phyloP scores from a whole-genome alignment of 345 rosid genomes.

The Ricinus communis region DNA sequence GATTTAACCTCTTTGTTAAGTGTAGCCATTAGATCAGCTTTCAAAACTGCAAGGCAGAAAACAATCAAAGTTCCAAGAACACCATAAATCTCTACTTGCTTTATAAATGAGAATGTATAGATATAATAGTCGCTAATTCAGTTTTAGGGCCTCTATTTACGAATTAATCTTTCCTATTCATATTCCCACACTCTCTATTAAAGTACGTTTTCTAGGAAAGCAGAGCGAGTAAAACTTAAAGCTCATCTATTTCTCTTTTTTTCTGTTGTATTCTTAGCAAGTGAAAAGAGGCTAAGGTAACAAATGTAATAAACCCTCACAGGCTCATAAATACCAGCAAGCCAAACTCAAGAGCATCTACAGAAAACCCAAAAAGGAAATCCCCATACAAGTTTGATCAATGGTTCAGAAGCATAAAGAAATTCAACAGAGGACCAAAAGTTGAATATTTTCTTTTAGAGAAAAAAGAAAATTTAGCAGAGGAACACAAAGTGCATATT shows the following conservation, averaged over 20 bases:
- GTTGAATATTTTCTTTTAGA: no score
- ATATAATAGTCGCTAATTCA: neutral
- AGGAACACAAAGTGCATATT: neutral
- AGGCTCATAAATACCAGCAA: no score
- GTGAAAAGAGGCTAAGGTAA: no score
- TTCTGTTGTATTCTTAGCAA: neutral
- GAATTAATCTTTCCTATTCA: neutral
- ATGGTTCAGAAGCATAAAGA: neutral
- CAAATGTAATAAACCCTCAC: no score
- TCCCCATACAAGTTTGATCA: neutral
- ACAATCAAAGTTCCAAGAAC: neutral
- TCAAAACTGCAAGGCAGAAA: conserved; percentile 53
- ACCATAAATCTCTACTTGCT: conserved; percentile 2
- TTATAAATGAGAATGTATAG: neutral
- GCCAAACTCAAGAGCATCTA: no score
- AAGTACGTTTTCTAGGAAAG: neutral
- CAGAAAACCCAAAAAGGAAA: no score
- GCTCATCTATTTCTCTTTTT: neutral
- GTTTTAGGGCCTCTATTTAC: neutral
- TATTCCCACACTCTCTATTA: neutral
- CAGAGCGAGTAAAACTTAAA: neutral
- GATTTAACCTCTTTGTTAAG: conserved; percentile 80
- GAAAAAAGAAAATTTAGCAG: neutral
- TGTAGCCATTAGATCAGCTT: conserved; percentile 69
- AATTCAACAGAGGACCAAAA: neutral